Conservation (phyloP, 2,329 filamentous ascomycete species). For the Thielaviopsis musarum region DNA sequence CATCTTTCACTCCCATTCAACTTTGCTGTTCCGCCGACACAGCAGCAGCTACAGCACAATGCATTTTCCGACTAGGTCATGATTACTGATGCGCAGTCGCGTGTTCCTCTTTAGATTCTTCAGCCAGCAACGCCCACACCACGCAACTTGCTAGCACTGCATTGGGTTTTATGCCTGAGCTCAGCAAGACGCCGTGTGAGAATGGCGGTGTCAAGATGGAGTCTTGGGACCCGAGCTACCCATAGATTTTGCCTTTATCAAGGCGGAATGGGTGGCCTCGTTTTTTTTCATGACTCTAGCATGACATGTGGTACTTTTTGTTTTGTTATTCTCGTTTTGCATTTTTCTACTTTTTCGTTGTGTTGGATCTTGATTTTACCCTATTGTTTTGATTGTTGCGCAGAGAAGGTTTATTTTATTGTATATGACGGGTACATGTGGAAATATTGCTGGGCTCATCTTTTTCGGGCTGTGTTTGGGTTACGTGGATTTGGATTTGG, state of each 20-base stretch:
- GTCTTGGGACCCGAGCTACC: not conserved
- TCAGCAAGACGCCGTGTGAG: not conserved
- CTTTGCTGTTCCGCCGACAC: not conserved
- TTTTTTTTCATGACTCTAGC: not conserved
- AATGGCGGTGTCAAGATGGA: not conserved
- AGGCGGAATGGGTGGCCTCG: not conserved
- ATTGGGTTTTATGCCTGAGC: not conserved
- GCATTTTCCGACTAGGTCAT: not conserved
- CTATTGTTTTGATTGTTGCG: no score
- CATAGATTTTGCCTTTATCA: not conserved
- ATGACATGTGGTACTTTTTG: slow-evolving; percentile 13
- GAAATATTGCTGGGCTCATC: no score
- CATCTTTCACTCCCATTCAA: no score
- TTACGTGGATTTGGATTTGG: no score
- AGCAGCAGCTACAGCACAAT: not conserved
- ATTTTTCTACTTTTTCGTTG: not conserved
- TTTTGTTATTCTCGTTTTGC: not conserved
- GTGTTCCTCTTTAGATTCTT: not conserved
- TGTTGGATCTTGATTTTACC: no score
- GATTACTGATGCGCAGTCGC: not conserved
- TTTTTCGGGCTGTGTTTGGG: no score
- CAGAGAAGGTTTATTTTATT: no score
- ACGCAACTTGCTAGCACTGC: not conserved
- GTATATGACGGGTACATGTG: no score
- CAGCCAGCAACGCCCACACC: not conserved